Conservation (phyloP, 164 flowering plant genomes). For the Vitis vinifera region DNA sequence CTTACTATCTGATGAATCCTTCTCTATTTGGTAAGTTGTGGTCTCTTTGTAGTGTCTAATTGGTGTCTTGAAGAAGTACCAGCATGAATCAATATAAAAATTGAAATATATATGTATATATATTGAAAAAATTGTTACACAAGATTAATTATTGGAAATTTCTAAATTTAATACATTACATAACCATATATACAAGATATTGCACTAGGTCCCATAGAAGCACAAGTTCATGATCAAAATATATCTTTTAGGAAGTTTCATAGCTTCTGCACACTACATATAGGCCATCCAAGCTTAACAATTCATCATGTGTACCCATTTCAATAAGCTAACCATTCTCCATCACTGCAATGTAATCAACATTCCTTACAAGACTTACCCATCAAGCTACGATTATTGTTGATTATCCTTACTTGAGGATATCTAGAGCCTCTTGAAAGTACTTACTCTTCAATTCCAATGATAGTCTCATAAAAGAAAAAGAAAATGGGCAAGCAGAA, state of each 20-base stretch:
- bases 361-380: constrained; percentile 90
- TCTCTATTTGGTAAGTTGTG: constrained; percentile 76
- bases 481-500: neutral
- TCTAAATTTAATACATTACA: no score
- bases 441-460: constrained; percentile 72
- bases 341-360: constrained; percentile 99
- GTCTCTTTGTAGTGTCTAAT: constrained; percentile 62
- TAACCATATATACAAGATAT: no score
- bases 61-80: constrained; percentile 62
- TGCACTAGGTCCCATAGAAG: neutral
- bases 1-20: constrained; percentile 73
- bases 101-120: neutral
- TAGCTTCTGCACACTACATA: constrained; percentile 80
- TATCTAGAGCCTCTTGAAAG: constrained; percentile 92
- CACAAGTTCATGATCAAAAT: neutral
- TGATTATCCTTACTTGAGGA: constrained; percentile 92
- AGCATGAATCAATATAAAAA: no score
- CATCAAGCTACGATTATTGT: constrained; percentile 93
- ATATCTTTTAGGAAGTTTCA: constrained; percentile 71
- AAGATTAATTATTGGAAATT: neutral
- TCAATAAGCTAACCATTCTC: constrained; percentile 99
- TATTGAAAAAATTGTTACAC: neutral
- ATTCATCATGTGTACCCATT: constrained; percentile 98
- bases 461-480: neutral
- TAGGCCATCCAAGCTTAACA: constrained; percentile 67